Evolutionary conservation across 1,284 basidiomycete genomes (phyloP).

Genomic region (Pholiota adiposa): DNA sequence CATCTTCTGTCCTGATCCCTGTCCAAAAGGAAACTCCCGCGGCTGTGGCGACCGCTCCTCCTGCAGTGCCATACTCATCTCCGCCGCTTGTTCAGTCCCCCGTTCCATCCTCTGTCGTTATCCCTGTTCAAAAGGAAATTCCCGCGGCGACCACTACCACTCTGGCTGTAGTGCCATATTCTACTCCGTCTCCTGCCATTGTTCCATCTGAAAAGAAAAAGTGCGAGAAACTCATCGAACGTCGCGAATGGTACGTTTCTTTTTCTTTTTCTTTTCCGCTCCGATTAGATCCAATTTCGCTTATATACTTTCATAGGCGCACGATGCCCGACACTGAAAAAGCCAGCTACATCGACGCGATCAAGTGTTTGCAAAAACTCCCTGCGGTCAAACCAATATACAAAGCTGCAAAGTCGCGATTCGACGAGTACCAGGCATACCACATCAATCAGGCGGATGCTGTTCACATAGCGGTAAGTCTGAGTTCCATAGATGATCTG

Average conservation of each 20-base stretch:
- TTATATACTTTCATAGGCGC: slow-evolving; percentile 13
- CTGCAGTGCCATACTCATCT: too few species aligned
- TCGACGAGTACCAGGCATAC: slow-evolving; percentile 37
- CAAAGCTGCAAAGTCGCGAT: slow-evolving; percentile 31
- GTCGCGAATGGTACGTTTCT: slow-evolving; percentile 19
- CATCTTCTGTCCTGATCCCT: too few species aligned
- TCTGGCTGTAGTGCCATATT: too few species aligned
- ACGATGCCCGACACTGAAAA: slow-evolving; percentile 26
- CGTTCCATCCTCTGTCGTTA: too few species aligned
- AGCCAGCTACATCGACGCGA: slow-evolving; percentile 31
- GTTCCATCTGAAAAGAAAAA: background rate
- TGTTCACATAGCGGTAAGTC: slow-evolving; percentile 34
- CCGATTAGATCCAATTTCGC: background rate
- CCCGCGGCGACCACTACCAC: too few species aligned
- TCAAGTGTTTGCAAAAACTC: slow-evolving; percentile 32
- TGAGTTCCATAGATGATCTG: background rate
- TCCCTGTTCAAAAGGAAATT: background rate
- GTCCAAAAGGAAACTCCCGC: too few species aligned
- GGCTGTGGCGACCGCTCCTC: too few species aligned
- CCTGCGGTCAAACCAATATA: slow-evolving; percentile 21
- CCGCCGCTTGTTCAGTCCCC: too few species aligned
- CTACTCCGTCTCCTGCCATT: too few species aligned
- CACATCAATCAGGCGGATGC: slow-evolving; percentile 31
- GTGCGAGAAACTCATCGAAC: slow-evolving; percentile 11
- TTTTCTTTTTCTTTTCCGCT: too few species aligned